phyloP scores from a whole-genome alignment of 306 rosid genomes.

The apple (Malus domestica) region DNA sequence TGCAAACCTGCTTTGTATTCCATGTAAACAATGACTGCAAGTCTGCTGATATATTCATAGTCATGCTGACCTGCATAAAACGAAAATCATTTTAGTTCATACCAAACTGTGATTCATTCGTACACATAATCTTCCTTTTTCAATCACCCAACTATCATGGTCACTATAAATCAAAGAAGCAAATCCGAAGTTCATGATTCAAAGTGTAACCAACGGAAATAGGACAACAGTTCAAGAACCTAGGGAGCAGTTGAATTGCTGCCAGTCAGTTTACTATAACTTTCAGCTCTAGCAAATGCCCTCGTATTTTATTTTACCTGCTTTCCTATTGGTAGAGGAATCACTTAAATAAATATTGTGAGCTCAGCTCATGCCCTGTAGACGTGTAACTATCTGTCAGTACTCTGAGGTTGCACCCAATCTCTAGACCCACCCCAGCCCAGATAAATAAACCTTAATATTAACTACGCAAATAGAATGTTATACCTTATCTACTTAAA shows the following conservation, averaged over 20 bases:
- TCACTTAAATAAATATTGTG: neutral
- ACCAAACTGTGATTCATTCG: neutral
- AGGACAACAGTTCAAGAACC: neutral
- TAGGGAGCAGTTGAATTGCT: neutral
- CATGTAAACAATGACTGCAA: conserved; percentile 91
- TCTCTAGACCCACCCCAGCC: neutral
- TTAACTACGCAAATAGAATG: neutral
- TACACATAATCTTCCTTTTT: neutral
- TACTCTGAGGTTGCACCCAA: neutral
- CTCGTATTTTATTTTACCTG: neutral
- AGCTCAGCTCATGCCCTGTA: neutral
- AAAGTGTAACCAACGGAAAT: neutral
- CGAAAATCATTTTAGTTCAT: conserved; percentile 6
- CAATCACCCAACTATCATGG: neutral
- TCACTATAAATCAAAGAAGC: neutral
- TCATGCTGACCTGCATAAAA: conserved; percentile 75
- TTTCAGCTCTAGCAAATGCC: neutral
- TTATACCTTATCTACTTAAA: neutral
- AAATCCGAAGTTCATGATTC: neutral
- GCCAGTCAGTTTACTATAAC: neutral
- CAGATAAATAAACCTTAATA: neutral
- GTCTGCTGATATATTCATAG: conserved; percentile 81
- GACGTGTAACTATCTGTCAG: neutral
- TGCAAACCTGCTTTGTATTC: conserved; percentile 92
- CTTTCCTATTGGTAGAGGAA: neutral